Conservation (phyloP, 208 protist species). For the Novymonas esmeraldas region DNA sequence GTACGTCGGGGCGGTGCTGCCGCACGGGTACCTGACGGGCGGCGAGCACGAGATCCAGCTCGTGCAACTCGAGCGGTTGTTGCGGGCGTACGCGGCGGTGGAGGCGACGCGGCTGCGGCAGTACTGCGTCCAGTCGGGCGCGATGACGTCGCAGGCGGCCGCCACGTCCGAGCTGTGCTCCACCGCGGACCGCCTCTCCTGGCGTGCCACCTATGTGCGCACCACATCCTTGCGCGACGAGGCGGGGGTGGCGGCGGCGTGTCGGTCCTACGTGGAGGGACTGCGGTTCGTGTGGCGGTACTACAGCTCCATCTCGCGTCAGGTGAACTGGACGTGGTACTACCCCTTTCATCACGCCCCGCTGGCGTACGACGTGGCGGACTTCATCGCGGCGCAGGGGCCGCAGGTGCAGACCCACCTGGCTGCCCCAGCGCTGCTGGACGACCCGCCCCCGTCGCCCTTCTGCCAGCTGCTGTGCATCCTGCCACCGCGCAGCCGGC, state of each 20-base stretch:
- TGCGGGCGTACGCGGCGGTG: slow-evolving; percentile 62
- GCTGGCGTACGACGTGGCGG: slow-evolving; percentile 65
- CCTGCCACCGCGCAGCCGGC: slow-evolving; percentile 59
- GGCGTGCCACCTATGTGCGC: slow-evolving; percentile 54
- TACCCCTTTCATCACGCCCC: slow-evolving; percentile 82
- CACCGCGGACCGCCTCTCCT: slow-evolving; percentile 40
- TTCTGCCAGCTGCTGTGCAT: slow-evolving; percentile 84
- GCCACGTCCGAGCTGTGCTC: slow-evolving; percentile 38
- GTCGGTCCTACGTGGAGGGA: slow-evolving; percentile 72
- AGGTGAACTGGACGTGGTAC: slow-evolving; percentile 82
- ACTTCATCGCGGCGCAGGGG: slow-evolving; percentile 45
- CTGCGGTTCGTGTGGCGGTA: slow-evolving; percentile 87
- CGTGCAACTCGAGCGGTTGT: slow-evolving; percentile 61
- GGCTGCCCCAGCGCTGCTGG: slow-evolving; percentile 30
- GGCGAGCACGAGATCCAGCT: slow-evolving; percentile 75
- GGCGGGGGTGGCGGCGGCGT: slow-evolving; percentile 48
- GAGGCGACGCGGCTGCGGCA: slow-evolving; percentile 75
- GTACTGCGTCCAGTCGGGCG: slow-evolving; percentile 36
- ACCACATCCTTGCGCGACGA: slow-evolving; percentile 45
- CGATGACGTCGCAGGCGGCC: slow-evolving; percentile 40
- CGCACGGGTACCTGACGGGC: slow-evolving; percentile 79
- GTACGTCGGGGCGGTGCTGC: slow-evolving; percentile 78
- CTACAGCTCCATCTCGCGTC: slow-evolving; percentile 58
- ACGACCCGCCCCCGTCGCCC: slow-evolving; percentile 49
- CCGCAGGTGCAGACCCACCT: slow-evolving; percentile 39